Percentiles rank a stretch among this genome's conserved stretches.
Evolutionary conservation across 768 basidiomycete genomes (phyloP).

Genomic region (Rhizopogon roseolus): DNA sequence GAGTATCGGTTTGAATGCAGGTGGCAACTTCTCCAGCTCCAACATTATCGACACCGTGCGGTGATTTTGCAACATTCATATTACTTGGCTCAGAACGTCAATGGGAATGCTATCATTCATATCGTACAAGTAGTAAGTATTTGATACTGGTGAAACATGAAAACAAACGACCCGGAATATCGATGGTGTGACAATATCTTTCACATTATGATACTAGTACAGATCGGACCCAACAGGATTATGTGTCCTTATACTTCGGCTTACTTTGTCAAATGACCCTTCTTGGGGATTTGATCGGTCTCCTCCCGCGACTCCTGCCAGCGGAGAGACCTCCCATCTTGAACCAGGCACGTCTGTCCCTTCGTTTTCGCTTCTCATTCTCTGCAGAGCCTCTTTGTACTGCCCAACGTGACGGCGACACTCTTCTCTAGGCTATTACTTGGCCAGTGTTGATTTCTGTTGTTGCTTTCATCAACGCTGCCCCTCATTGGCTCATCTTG

Average conservation of each 20-base stretch:
- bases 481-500: not conserved
- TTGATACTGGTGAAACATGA: too few species aligned
- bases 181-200: not conserved
- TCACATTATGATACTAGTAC: not conserved
- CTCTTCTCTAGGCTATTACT: not conserved
- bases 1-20: too few species aligned
- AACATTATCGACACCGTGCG: too few species aligned
- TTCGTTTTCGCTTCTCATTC: constrained; percentile 4
- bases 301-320: not conserved
- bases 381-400: too few species aligned
- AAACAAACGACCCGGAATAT: too few species aligned
- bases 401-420: not conserved
- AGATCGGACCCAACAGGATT: too few species aligned
- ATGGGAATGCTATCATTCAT: too few species aligned
- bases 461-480: not conserved
- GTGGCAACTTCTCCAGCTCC: too few species aligned
- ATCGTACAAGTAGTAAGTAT: too few species aligned
- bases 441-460: constrained; percentile 3
- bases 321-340: constrained; percentile 7
- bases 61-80: too few species aligned
- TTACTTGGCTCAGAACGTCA: too few species aligned
- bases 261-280: too few species aligned
- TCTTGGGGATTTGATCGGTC: not conserved
- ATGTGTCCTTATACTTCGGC: not conserved
- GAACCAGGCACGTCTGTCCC: not conserved